Conservation (phyloP, 371 early-diverging fungal species). For the Mortierella polycephala region DNA sequence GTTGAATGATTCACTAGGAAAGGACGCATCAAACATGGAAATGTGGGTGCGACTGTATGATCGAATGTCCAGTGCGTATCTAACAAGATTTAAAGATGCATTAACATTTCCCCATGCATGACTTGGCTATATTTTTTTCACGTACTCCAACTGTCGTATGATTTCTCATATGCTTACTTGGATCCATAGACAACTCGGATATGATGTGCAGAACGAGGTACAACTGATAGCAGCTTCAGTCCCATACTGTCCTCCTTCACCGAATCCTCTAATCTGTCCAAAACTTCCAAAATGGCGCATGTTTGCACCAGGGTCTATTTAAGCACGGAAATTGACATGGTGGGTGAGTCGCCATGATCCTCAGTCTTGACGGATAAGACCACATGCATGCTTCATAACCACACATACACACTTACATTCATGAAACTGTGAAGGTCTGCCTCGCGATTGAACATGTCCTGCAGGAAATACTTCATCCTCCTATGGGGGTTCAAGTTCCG, state of each 20-base stretch:
- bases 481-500: conserved; percentile 34
- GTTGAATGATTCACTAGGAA: conserved; percentile 37
- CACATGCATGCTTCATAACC: background rate
- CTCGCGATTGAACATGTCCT: conserved; percentile 51
- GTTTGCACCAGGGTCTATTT: conserved; percentile 37
- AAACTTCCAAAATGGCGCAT: conserved; percentile 36
- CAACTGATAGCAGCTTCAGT: conserved; percentile 57
- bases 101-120: background rate
- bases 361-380: background rate
- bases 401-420: conserved; percentile 31
- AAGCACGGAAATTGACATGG: background rate
- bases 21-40: conserved; percentile 46
- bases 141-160: no score
- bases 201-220: conserved; percentile 64
- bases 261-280: conserved; percentile 42
- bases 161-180: conserved; percentile 44
- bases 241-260: conserved; percentile 45
- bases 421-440: conserved; percentile 39
- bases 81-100: background rate
- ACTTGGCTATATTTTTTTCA: background rate
- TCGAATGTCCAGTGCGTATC: conserved; percentile 42
- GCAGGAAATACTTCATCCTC: conserved; percentile 43
- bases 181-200: conserved; percentile 68
- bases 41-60: conserved; percentile 39
- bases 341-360: background rate